Evolutionary conservation across 192 early-diverging fungal genomes (phyloP), one percentile per base, ranked within the genome.

Genomic region (Rhizophagus prolifer): DNA sequence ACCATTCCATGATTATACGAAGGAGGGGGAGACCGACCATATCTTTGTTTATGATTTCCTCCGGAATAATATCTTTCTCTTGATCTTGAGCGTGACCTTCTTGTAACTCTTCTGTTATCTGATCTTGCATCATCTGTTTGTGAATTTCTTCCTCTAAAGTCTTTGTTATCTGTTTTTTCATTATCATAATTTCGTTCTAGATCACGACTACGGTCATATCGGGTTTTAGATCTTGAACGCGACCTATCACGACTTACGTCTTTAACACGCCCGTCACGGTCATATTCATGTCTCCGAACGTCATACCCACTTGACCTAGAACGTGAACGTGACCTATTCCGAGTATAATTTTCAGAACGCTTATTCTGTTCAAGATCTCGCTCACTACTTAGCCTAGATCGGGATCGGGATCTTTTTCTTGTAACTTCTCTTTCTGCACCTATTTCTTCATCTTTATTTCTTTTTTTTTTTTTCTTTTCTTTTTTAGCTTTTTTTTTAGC

Each of bases 401-500:
- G 10, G 7, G 62, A 63, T 63, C 23, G 23, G 2, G 28, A 63
- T 28, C 23, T 30, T 63, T 63, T 19, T 79, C 2, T 78, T 72
- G 31, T 77, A 58, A 14, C 77, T 2, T 44, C 64, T 70, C 21
- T 70, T 71, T 58, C 78, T 81, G 0, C 63, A 78, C 70, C 80
- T 84, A 60, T 72, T 78, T 36, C 79, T 82, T 58, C 72, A 73
- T 60, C 21, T 46, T 46, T 16, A 50, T 64, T 63, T 36, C 34
- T 54, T 74, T 66, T 74, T 69, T 46, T 83, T 47, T 13, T 72
- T 72, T 75, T 66, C 30, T 61, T 70, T 16, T 81, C 70, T 72
- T 84, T 82, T 21, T 82, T 71, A 6, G 72, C 64, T 31, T 82
- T 72, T 30, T 83, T 82, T 66, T 82, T 77, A 26, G 75, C 84